Percentiles rank a stretch among this genome's conserved stretches.
Evolutionary conservation across 2,329 filamentous ascomycete genomes (phyloP).

Genomic region (Nectriaceae sp.): DNA sequence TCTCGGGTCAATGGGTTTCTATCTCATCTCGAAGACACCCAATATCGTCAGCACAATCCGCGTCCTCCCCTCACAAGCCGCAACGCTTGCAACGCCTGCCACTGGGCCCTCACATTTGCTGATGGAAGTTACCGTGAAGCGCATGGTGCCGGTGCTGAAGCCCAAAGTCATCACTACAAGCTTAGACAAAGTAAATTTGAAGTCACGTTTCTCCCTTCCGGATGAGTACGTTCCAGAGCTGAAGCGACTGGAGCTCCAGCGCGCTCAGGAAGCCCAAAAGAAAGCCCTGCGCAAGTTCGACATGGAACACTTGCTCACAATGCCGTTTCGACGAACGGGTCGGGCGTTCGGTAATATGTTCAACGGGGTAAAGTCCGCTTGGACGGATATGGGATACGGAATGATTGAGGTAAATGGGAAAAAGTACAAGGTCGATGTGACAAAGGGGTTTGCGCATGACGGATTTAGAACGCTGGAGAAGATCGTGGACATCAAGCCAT

Average conservation of each 20-base stretch:
- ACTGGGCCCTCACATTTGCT: conserved; percentile 35
- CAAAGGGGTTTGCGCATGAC: conserved; percentile 59
- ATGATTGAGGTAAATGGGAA: conserved; percentile 49
- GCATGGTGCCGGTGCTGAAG: conserved; percentile 50
- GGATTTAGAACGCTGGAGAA: conserved; percentile 60
- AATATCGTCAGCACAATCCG: conserved; percentile 61
- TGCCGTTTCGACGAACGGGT: conserved; percentile 55
- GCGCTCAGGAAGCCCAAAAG: conserved; percentile 39
- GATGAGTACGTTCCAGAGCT: conserved; percentile 40
- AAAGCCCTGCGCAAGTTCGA: conserved; percentile 51
- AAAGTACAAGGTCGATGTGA: conserved; percentile 60
- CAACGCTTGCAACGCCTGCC: conserved; percentile 15
- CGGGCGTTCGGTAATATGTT: conserved; percentile 45
- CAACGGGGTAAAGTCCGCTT: conserved; percentile 48
- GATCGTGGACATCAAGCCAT: conserved; percentile 42
- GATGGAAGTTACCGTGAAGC: conserved; percentile 55
- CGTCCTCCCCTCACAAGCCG: conserved; percentile 45
- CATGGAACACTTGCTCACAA: conserved; percentile 56
- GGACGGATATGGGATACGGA: conserved; percentile 59
- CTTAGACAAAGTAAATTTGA: conserved; percentile 36
- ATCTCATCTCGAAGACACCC: conserved; percentile 58
- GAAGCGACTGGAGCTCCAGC: conserved; percentile 30
- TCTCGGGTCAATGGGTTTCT: conserved; percentile 61
- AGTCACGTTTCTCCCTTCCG: conserved; percentile 41
- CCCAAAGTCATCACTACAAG: conserved; percentile 43